Evolutionary conservation across 2,329 filamentous ascomycete genomes (phyloP).

Genomic region (Pestalotiopsis sp.): DNA sequence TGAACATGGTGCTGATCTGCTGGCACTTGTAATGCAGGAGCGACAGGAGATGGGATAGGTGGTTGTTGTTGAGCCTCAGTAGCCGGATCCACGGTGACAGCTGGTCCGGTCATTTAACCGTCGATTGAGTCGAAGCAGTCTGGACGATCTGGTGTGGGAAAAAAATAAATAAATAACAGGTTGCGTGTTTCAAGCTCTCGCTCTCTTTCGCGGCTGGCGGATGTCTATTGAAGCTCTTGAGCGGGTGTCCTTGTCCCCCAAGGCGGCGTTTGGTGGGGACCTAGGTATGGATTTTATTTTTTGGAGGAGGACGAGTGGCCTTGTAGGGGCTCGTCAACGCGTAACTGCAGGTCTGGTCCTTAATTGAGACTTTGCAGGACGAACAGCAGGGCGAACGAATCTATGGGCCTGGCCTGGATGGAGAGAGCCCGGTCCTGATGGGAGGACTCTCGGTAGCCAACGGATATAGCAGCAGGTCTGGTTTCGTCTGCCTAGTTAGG

Average conservation of each 20-base stretch:
- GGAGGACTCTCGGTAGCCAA: not conserved
- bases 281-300: not conserved
- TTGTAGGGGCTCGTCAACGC: conserved; percentile 9
- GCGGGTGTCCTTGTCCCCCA: not conserved
- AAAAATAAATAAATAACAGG: not conserved
- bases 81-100: conserved; percentile 24
- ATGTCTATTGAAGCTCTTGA: not conserved
- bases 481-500: conserved; percentile 4
- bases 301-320: not conserved
- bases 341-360: conserved; percentile 3
- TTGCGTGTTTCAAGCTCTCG: not conserved
- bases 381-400: not conserved
- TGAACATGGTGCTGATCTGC: conserved; percentile 14
- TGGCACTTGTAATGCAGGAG: not conserved
- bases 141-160: conserved; percentile 6
- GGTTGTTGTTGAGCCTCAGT: conserved; percentile 20
- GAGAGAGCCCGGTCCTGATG: not conserved
- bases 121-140: conserved; percentile 10
- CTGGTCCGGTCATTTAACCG: conserved; percentile 30
- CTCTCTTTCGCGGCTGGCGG: not conserved
- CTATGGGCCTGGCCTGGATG: not conserved
- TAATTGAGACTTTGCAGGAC: conserved; percentile 5
- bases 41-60: conserved; percentile 3
- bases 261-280: not conserved
- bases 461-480: not conserved